These are phyloP conservation scores for Fraxinus nigra DNA, from an alignment of 305 asterid genomes.

Conservation along the genomic window DNA sequence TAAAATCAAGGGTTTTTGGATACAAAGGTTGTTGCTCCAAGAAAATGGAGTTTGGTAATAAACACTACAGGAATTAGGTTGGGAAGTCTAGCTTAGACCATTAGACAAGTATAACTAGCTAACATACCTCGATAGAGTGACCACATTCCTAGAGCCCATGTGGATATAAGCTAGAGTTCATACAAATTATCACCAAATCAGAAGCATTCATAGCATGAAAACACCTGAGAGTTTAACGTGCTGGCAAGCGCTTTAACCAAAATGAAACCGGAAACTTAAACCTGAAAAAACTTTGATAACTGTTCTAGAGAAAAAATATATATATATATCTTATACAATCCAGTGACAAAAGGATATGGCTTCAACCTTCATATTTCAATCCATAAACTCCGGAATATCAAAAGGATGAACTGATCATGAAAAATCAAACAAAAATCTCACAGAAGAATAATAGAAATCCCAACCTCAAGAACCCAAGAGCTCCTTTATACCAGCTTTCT, in stretches of 20 bases:
- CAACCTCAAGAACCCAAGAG: constrained; percentile 23
- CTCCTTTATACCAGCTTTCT: constrained; percentile 33
- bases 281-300: neutral
- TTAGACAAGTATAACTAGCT: too few species aligned
- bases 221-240: neutral
- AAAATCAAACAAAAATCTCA: neutral
- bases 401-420: neutral
- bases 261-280: neutral
- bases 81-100: too few species aligned
- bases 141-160: neutral
- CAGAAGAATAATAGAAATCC: neutral
- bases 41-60: too few species aligned
- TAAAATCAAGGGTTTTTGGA: too few species aligned
- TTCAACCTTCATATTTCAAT: neutral
- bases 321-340: neutral
- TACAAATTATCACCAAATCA: neutral
- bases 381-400: neutral
- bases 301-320: neutral
- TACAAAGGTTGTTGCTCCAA: too few species aligned
- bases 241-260: neutral
- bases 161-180: neutral
- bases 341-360: neutral
- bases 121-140: neutral
- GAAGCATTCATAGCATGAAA: neutral
- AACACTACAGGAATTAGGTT: too few species aligned